phyloP scores from a whole-genome alignment of 106 monocot genomes.

The Dioscorea alata region DNA sequence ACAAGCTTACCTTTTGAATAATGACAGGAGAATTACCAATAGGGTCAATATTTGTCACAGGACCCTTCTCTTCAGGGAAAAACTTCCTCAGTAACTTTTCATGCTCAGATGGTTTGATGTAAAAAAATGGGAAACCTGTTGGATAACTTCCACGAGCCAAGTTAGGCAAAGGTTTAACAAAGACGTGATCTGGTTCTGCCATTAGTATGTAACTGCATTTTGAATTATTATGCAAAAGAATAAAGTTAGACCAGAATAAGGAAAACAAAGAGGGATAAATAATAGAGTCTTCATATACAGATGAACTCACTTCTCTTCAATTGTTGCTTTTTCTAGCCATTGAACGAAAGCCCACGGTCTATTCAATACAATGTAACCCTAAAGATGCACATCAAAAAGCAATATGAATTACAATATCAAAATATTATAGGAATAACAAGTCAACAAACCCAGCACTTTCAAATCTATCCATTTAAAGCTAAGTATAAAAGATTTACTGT shows the following conservation, averaged over 20 bases:
- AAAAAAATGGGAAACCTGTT: conserved; percentile 89
- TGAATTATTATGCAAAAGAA: neutral
- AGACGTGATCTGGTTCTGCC: conserved; percentile 93
- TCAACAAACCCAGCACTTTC: too few relatives aligned
- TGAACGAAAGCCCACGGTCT: conserved; percentile 98
- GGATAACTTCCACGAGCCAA: conserved; percentile 52
- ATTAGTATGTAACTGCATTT: conserved; percentile 79
- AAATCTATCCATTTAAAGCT: too few relatives aligned
- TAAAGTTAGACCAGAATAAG: neutral
- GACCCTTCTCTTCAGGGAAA: conserved; percentile 76
- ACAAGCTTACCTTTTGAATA: conserved; percentile 63
- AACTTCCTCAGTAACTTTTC: conserved; percentile 71
- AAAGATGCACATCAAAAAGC: neutral
- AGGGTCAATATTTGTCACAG: conserved; percentile 73
- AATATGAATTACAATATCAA: neutral
- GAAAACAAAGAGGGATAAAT: neutral
- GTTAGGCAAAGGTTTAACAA: conserved; percentile 88
- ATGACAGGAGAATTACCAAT: conserved; percentile 97
- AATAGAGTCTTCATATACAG: neutral
- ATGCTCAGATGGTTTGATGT: conserved; percentile 70
- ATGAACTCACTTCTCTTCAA: conserved; percentile 81
- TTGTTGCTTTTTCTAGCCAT: conserved; percentile 76
- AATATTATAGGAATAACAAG: too few relatives aligned
- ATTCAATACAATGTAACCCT: conserved; percentile 95
- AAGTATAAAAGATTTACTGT: too few relatives aligned